phyloP scores from a whole-genome alignment of 2,329 filamentous ascomycete species.

The Huntiella savannae region DNA sequence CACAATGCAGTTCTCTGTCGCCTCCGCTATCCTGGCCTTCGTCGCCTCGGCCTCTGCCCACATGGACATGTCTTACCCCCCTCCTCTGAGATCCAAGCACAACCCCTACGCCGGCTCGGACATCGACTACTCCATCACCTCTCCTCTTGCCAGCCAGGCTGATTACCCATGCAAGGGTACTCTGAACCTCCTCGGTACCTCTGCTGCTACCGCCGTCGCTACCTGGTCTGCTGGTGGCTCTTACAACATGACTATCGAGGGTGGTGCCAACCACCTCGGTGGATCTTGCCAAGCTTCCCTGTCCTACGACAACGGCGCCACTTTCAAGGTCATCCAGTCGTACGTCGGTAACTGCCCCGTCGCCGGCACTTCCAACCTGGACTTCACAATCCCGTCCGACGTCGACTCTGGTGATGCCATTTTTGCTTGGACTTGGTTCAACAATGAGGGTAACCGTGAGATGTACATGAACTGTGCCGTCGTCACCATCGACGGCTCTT shows the following conservation, averaged over 20 bases:
- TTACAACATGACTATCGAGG: conserved; percentile 45
- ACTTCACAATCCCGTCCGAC: conserved; percentile 47
- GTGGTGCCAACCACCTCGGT: conserved; percentile 44
- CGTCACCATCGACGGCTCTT: conserved; percentile 36
- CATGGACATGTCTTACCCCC: conserved; percentile 35
- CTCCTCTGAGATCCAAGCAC: conserved; percentile 33
- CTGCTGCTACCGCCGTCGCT: conserved; percentile 32
- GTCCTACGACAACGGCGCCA: conserved; percentile 50
- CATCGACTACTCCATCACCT: conserved; percentile 54
- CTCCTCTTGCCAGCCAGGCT: conserved; percentile 41
- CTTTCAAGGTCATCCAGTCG: conserved; percentile 48
- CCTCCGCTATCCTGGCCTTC: conserved; percentile 24
- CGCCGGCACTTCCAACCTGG: conserved; percentile 29
- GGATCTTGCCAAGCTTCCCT: conserved; percentile 62
- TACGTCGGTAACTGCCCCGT: conserved; percentile 36
- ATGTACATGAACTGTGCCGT: conserved; percentile 78
- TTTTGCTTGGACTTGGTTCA: conserved; percentile 64
- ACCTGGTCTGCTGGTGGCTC: conserved; percentile 42
- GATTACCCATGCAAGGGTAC: conserved; percentile 63
- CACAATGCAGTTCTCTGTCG: conserved; percentile 25
- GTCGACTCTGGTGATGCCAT: conserved; percentile 42
- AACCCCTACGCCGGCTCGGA: conserved; percentile 28
- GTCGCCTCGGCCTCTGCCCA: conserved; percentile 29
- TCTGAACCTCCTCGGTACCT: conserved; percentile 28
- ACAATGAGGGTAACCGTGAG: conserved; percentile 57